phyloP scores from a whole-genome alignment of 2,329 filamentous ascomycete species.

The Botrytis sinoallii region DNA sequence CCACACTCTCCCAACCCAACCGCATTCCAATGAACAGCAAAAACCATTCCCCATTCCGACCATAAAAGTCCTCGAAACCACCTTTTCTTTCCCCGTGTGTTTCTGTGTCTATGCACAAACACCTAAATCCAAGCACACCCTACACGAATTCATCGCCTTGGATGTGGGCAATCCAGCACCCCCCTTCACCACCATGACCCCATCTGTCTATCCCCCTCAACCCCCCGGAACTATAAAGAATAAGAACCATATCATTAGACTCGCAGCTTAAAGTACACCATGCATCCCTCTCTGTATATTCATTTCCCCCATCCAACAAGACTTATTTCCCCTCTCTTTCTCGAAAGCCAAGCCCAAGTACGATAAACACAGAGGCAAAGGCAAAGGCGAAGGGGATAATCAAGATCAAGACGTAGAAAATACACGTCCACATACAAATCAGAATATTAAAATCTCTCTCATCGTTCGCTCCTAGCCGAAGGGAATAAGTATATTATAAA shows the following conservation, averaged over 20 bases:
- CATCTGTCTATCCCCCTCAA: not conserved
- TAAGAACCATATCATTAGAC: not conserved
- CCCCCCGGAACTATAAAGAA: not conserved
- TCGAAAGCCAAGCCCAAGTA: not conserved
- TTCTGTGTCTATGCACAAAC: too few relatives aligned
- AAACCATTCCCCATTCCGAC: too few relatives aligned
- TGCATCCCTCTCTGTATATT: not conserved
- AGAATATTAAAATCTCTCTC: not conserved
- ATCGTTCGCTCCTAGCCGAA: not conserved
- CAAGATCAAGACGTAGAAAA: not conserved
- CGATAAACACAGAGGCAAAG: not conserved
- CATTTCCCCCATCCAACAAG: not conserved
- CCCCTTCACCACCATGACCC: too few relatives aligned
- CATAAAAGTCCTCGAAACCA: too few relatives aligned
- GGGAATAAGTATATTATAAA: not conserved
- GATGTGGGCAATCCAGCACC: not conserved
- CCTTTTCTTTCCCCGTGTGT: too few relatives aligned
- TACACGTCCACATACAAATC: not conserved
- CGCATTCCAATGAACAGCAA: too few relatives aligned
- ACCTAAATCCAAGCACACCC: not conserved
- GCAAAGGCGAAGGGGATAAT: not conserved
- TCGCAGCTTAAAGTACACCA: not conserved
- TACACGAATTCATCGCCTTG: not conserved
- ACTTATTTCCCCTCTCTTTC: not conserved
- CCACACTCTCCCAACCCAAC: too few relatives aligned